These are phyloP conservation scores for Corylus heterophylla DNA, from an alignment of 306 rosid species.

Conservation along the genomic window DNA sequence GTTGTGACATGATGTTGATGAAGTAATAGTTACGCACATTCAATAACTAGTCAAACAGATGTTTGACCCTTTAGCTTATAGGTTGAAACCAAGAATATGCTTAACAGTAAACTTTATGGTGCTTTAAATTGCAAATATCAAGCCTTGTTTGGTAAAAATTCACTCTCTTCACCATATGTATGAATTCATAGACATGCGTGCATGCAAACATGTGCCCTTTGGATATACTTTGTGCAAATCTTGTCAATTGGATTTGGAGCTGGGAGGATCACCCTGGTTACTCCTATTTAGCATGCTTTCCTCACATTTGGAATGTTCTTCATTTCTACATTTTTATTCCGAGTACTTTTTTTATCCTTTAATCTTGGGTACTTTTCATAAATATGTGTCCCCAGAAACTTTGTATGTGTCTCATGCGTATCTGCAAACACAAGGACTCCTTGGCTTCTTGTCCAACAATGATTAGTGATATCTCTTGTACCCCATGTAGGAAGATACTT, in stretches of 20 bases:
- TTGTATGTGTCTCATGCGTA: neutral
- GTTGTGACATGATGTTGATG: neutral
- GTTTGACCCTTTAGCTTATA: neutral
- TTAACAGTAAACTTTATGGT: neutral
- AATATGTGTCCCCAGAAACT: neutral
- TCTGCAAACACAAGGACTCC: neutral
- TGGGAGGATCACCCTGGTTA: neutral
- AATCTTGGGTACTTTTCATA: neutral
- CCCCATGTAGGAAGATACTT: neutral
- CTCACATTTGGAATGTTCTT: neutral
- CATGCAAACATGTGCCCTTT: neutral
- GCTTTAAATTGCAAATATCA: neutral
- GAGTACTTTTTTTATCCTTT: neutral
- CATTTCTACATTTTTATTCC: neutral
- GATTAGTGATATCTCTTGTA: neutral
- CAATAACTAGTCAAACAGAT: neutral
- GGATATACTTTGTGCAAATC: no score
- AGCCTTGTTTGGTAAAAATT: neutral
- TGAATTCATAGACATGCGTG: neutral
- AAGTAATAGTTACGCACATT: no score
- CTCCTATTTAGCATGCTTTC: neutral
- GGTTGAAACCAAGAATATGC: neutral
- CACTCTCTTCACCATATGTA: neutral
- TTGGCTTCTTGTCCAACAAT: neutral
- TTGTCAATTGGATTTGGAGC: no score